Conservation (phyloP, 192 early-diverging fungal species). For the Powellomyces hirtus region DNA sequence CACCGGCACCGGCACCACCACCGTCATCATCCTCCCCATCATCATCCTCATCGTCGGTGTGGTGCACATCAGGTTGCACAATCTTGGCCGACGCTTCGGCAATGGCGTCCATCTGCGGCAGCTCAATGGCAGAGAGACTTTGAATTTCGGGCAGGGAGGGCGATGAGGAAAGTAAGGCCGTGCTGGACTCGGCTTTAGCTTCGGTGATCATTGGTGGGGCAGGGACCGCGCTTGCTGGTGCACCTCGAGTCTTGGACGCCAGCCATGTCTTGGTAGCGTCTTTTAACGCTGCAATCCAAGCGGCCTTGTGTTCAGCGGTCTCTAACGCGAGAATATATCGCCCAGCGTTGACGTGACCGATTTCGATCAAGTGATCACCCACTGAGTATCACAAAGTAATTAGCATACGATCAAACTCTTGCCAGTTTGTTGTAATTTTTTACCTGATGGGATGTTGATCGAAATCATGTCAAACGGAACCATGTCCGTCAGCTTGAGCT, state of each 20-base stretch:
- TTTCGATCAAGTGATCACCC: slow-evolving; percentile 40
- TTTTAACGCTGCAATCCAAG: slow-evolving; percentile 44
- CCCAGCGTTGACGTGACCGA: slow-evolving; percentile 35
- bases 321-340: slow-evolving; percentile 32
- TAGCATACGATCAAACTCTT: too few species aligned
- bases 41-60: neutral
- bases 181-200: neutral
- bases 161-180: neutral
- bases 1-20: neutral
- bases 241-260: slow-evolving; percentile 28
- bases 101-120: slow-evolving; percentile 18
- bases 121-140: neutral
- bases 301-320: slow-evolving; percentile 13
- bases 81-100: slow-evolving; percentile 16
- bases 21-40: neutral
- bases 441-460: slow-evolving; percentile 33
- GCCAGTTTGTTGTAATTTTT: neutral
- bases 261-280: slow-evolving; percentile 40
- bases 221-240: neutral
- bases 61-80: slow-evolving; percentile 2
- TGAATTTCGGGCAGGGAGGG: neutral
- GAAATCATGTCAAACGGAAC: slow-evolving; percentile 49
- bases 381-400: too few species aligned
- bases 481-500: slow-evolving; percentile 50
- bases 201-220: too few species aligned